A percentile compares a stretch with the other conserved stretches of the same genome.
phyloP scores from a whole-genome alignment of 805 yeast genomes.

The Teunomyces panamensis region DNA sequence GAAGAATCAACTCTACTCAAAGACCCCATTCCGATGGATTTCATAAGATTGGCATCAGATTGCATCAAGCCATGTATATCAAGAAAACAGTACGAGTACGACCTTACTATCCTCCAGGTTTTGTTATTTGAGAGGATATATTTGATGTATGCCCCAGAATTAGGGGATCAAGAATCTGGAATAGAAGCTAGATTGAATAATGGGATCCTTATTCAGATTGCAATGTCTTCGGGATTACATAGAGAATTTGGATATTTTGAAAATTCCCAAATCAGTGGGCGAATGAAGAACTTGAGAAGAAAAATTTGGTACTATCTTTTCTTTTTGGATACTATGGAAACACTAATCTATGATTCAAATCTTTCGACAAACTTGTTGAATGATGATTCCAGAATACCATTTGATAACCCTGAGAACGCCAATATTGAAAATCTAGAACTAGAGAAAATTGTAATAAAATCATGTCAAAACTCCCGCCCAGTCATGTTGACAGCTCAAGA shows the following conservation, averaged over 20 bases:
- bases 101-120: slow-evolving; percentile 18
- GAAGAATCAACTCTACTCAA: slow-evolving; percentile 3
- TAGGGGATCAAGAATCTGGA: slow-evolving; percentile 7
- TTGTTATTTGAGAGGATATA: slow-evolving; percentile 11
- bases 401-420: slow-evolving; percentile 29
- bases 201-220: slow-evolving; percentile 32
- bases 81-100: slow-evolving; percentile 8
- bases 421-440: slow-evolving; percentile 35
- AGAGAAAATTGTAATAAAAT: slow-evolving; percentile 40
- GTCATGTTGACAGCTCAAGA: slow-evolving; percentile 26
- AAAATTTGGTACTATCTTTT: slow-evolving; percentile 57
- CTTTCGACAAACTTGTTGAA: slow-evolving; percentile 4
- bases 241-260: slow-evolving; percentile 35
- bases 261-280: slow-evolving; percentile 11
- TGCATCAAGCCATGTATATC: slow-evolving; percentile 11
- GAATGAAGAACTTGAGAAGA: slow-evolving; percentile 40
- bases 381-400: slow-evolving; percentile 54
- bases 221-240: slow-evolving; percentile 35
- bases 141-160: slow-evolving; percentile 14
- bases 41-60: slow-evolving; percentile 12
- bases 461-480: slow-evolving; percentile 28
- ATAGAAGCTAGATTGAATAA: slow-evolving; percentile 16
- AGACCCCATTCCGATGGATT: slow-evolving; percentile 15
- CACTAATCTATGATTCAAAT: slow-evolving; percentile 22
- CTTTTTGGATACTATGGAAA: slow-evolving; percentile 40